Evolutionary conservation across 192 early-diverging fungal species (phyloP), one percentile per base, ranked within the genome.

Genomic region (Coemansia sp.): DNA sequence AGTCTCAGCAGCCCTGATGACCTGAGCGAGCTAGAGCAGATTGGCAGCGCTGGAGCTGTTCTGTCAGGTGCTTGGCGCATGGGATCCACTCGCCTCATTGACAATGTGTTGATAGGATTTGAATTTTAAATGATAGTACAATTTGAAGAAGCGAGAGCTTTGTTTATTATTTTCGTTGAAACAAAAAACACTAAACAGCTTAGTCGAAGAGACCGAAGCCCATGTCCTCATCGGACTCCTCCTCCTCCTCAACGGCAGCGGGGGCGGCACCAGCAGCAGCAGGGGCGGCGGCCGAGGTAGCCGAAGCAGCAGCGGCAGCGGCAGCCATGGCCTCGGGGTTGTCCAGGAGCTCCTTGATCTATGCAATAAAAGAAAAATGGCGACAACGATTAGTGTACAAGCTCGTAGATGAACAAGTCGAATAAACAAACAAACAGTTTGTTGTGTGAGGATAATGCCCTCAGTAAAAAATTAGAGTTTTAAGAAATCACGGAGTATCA

Each of bases 281-380:
- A 67, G 75, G 88, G 64, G 80, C 85, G 31, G 80, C 85, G 31
- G 86, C 84, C n/a, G 87, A 71, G 63, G 90, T 84, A 46, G 90
- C 84, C 59, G 90, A 86, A 61, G 89, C 92, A 72, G 87, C 81
- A 62, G 91, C 75, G 50, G 93, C 94, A 68, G 92, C 92, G 41
- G 88, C 89, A 64, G 95, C 94, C 80, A 95, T 90, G 65, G 91
- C 92, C 73, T 87, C 85, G 73, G 95, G 95, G 87, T 98, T 91
- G 72, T 89, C 93, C 72, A 98, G 87, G 86, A 91, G 92, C 78
- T 92, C 94, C 90, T 96, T 96, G 88, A 98, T 90, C 87, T 93
- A 81, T 5, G 64, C 15, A 72, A 36, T 27, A 48, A 41, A 8
- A 68, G n/a, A 23, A 25, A 61, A 39, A 19, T 57, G 15, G 57